These are phyloP conservation scores for Termitomyces heimii DNA, from an alignment of 768 basidiomycete species.

Conservation along the genomic window DNA sequence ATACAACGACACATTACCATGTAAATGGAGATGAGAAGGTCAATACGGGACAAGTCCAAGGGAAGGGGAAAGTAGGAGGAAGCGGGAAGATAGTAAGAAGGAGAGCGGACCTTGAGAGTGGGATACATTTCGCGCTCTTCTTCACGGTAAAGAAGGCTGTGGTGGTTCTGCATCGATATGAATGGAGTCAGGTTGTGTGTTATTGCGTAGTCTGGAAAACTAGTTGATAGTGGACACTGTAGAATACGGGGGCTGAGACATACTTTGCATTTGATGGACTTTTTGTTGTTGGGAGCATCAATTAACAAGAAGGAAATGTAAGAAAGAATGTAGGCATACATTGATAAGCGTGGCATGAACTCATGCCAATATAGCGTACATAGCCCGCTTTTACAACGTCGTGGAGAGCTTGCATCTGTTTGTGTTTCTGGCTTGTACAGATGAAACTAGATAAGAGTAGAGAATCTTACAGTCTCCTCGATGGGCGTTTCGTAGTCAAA, in stretches of 20 bases:
- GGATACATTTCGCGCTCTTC: slow-evolving; percentile 65
- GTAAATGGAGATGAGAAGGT: neutral
- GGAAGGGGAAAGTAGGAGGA: neutral
- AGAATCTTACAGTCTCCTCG: slow-evolving; percentile 37
- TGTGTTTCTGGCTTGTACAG: neutral
- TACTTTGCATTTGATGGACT: slow-evolving; percentile 57
- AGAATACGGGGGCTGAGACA: slow-evolving; percentile 2
- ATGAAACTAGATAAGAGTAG: neutral
- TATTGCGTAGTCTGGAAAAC: slow-evolving; percentile 50
- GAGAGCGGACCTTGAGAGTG: slow-evolving; percentile 35
- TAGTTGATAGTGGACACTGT: neutral
- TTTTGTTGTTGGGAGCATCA: neutral
- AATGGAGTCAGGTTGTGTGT: slow-evolving; percentile 53
- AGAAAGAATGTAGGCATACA: slow-evolving; percentile 25
- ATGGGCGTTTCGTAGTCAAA: slow-evolving; percentile 56
- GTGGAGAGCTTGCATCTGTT: slow-evolving; percentile 60
- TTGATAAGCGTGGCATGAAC: slow-evolving; percentile 49
- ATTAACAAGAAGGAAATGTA: neutral
- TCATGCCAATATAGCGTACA: slow-evolving; percentile 57
- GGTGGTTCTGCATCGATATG: slow-evolving; percentile 68
- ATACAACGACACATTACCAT: neutral
- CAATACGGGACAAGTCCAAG: neutral
- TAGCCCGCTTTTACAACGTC: slow-evolving; percentile 64
- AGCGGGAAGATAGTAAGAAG: too few species aligned
- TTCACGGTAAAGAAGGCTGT: slow-evolving; percentile 56